These are phyloP conservation scores for Rhizophagus clarus DNA, from an alignment of 192 early-diverging fungal genomes.

Conservation along the genomic window DNA sequence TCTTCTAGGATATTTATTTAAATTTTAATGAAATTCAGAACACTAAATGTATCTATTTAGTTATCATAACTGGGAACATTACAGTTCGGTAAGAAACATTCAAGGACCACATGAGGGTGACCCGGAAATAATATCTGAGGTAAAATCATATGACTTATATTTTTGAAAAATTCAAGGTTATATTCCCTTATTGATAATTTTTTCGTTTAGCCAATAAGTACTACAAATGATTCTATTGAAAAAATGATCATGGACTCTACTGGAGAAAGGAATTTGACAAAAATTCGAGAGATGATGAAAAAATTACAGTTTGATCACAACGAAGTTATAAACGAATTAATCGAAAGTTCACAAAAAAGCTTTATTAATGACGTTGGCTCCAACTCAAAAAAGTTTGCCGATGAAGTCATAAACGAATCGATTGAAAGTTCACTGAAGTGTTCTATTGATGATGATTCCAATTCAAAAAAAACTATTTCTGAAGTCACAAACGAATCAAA, in stretches of 20 bases:
- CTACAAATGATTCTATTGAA: not conserved
- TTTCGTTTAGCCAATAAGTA: not conserved
- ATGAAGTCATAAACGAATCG: too few relatives aligned
- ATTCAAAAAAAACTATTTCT: too few relatives aligned
- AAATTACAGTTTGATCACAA: not conserved
- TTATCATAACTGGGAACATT: constrained; percentile 79
- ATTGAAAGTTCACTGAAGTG: too few relatives aligned
- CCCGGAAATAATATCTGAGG: constrained; percentile 56
- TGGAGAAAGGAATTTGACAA: not conserved
- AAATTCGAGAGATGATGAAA: not conserved
- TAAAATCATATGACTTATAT: not conserved
- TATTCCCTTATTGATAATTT: not conserved
- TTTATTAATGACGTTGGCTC: not conserved
- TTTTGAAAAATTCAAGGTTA: not conserved
- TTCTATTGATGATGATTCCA: too few relatives aligned
- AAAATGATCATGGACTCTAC: not conserved
- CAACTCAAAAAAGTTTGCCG: not conserved
- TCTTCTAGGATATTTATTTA: not conserved
- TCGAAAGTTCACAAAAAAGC: not conserved
- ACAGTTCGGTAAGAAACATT: constrained; percentile 71
- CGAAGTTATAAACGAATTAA: not conserved
- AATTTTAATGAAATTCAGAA: not conserved
- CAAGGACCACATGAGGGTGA: constrained; percentile 62
- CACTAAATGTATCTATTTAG: constrained; percentile 17
- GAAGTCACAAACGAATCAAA: too few relatives aligned